Evolutionary conservation across 306 rosid genomes (phyloP), one percentile per base, ranked within the genome.

Genomic region (Fagus crenata): DNA sequence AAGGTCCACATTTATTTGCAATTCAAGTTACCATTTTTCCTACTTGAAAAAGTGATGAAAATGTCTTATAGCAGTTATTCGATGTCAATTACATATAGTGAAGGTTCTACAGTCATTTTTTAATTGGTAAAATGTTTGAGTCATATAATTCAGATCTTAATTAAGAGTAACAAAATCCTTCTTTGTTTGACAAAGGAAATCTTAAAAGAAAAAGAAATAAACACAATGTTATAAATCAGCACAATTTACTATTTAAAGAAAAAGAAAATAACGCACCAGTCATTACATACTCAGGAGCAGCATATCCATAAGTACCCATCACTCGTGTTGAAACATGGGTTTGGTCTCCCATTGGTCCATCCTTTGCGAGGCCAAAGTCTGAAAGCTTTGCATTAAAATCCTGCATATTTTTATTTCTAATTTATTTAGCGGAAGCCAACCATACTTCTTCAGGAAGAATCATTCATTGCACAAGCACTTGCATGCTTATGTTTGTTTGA

Each of bases 261-360:
- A 15, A 46, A 22, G 11, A 53, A 42, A 69, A 56, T 53, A 77
- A 86, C 98, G 85, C 86, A 93, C 98, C 98, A 71, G 98, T 93
- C 98, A 93, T 93, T 72, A 93, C 89, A 78, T 93, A 93, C 86
- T 93, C 98, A 0, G 98, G 98, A 42, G 98, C 98, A 78, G 96
- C 96, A 83, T 93, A 93, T 78, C 98, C 98, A 42, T 93, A 91
- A 15, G 98, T 93, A 60, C 98, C 98, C 98, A 93, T 93, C 83
- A 93, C 98, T 73, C 98, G 83, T 55, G 98, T 93, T 76, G 98
- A 93, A 80, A 93, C 98, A 83, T 93, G 98, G 82, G 98, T 93
- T 83, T 93, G 98, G 80, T 93, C 98, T 41, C 98, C 98, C 92
- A 93, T 89, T 1, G 98, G 98, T 46, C 98, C 98, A 84, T 93